Evolutionary conservation across 164 flowering plant genomes (phyloP), one percentile per base, ranked within the genome.

Genomic region (Magnolia changhungtana): DNA sequence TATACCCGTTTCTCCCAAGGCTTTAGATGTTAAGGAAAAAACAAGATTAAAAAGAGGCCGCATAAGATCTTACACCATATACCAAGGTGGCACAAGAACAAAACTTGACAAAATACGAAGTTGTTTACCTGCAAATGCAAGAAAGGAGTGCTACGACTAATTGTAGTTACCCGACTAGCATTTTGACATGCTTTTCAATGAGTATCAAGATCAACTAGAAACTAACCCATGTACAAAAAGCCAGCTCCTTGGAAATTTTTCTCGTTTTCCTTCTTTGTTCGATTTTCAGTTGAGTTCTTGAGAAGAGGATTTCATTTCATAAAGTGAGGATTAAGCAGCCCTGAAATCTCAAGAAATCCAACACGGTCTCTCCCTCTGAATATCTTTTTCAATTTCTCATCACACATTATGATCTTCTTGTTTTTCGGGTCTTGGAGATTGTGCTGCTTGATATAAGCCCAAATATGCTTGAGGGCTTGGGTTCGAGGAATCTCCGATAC

Each of bases 261-360:
- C 31, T 29, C 31, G 1, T 29, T 29, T 1, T 29, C 31, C 2
- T 29, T 29, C 31, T 29, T 29, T 29, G 31, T 29, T 29, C 1
- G 31, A 29, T 2, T 29, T 29, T 29, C 59, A 9, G 59, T 52
- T 52, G 59, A 52, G 3, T 8, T 52, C 59, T 29, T 29, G 31
- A 29, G 31, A 29, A 29, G 31, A 1, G 59, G 16, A 9, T 52
- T 52, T 52, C 59, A 52, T 85, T 82, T 81, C 67, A 87, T 82
- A 73, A 95, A 94, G 85, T 96, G 99, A 59, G 97, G n/a, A n/a
- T n/a, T n/a, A n/a, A n/a, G n/a, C n/a, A n/a, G n/a, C n/a, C n/a
- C n/a, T n/a, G n/a, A n/a, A 80, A 94, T 82, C 88, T 96, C 99
- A 49, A 94, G 96, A 81, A 96, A 92, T 29, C 98, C 98, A 70